A percentile compares a stretch with the other conserved stretches of the same genome.
Conservation (phyloP, 2,329 filamentous ascomycete genomes). For the Lasiodiplodia hormozganensis region DNA sequence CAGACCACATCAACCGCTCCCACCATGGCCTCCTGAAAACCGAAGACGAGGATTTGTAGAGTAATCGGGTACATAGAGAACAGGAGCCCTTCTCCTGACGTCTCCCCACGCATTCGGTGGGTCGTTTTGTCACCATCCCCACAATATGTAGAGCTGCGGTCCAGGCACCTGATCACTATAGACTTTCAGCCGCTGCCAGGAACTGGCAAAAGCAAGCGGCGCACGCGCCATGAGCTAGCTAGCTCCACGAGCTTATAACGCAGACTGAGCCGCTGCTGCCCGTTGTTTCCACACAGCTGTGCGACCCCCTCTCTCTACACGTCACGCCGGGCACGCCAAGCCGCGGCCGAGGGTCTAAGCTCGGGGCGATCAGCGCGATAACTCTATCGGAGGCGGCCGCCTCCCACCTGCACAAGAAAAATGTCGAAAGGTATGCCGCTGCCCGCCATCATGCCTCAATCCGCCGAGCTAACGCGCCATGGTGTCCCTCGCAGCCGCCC, state of each 20-base stretch:
- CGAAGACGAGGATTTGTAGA: conserved; percentile 24
- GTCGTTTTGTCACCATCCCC: conserved; percentile 19
- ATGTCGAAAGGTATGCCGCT: conserved; percentile 27
- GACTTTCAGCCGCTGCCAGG: conserved; percentile 15
- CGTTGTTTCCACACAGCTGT: neutral
- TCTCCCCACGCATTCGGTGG: conserved; percentile 24
- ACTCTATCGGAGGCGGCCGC: conserved; percentile 22
- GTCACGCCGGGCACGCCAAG: conserved; percentile 16
- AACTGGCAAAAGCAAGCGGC: conserved; percentile 18
- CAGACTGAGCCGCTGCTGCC: conserved; percentile 1
- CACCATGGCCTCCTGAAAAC: conserved; percentile 38
- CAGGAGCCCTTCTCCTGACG: conserved; percentile 8
- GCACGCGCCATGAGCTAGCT: conserved; percentile 6
- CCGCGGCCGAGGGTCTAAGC: conserved; percentile 13
- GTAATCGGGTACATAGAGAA: neutral
- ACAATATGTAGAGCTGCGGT: conserved; percentile 10
- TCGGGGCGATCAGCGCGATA: conserved; percentile 24
- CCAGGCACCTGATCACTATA: conserved; percentile 25
- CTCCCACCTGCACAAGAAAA: conserved; percentile 24
- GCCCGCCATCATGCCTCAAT: conserved; percentile 4
- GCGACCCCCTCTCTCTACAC: conserved; percentile 3
- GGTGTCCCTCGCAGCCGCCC: conserved; percentile 8
- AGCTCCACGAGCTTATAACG: conserved; percentile 11
- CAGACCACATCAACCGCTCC: conserved; percentile 34
- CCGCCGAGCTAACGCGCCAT: conserved; percentile 11